Percentiles rank a stretch among this genome's conserved stretches.
Conservation (phyloP, 345 rosid species). For the Salix exigua region DNA sequence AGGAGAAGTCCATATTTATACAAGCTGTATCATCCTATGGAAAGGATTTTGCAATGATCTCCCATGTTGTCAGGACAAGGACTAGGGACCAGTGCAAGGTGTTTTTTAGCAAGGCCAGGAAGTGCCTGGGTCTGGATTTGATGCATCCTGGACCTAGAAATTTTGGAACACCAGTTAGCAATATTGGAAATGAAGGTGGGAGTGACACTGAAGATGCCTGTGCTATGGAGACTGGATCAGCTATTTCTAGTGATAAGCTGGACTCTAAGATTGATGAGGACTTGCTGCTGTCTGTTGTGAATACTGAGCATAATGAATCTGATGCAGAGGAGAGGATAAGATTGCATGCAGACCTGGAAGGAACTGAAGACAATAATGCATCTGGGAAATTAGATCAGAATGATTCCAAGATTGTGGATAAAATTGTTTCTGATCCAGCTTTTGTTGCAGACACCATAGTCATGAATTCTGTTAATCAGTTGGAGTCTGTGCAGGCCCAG, state of each 20-base stretch:
- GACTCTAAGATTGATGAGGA: constrained; percentile 39
- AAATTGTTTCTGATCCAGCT: constrained; percentile 27
- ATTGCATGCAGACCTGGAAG: constrained; percentile 32
- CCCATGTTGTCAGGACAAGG: constrained; percentile 60
- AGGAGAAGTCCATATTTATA: constrained; percentile 70
- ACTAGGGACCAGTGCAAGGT: constrained; percentile 83
- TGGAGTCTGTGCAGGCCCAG: constrained; percentile 22
- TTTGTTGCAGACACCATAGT: constrained; percentile 19
- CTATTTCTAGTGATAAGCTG: constrained; percentile 37
- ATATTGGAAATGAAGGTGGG: constrained; percentile 67
- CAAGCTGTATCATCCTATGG: constrained; percentile 73
- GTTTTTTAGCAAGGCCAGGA: constrained; percentile 87
- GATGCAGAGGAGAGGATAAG: constrained; percentile 16
- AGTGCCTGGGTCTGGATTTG: constrained; percentile 81
- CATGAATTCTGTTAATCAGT: constrained; percentile 24
- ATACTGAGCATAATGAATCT: constrained; percentile 33
- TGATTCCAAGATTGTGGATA: constrained; percentile 29
- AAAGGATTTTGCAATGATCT: constrained; percentile 74
- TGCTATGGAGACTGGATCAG: constrained; percentile 50
- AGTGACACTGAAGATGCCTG: constrained; percentile 72
- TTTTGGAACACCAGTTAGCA: constrained; percentile 40
- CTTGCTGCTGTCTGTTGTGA: constrained; percentile 26
- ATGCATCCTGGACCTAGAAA: constrained; percentile 43
- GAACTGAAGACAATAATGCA: constrained; percentile 36
- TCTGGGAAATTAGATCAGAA: constrained; percentile 16